Base-by-base conservation (phyloP, 2,329 filamentous ascomycete genomes). In the Penicillium sp. region DNA sequence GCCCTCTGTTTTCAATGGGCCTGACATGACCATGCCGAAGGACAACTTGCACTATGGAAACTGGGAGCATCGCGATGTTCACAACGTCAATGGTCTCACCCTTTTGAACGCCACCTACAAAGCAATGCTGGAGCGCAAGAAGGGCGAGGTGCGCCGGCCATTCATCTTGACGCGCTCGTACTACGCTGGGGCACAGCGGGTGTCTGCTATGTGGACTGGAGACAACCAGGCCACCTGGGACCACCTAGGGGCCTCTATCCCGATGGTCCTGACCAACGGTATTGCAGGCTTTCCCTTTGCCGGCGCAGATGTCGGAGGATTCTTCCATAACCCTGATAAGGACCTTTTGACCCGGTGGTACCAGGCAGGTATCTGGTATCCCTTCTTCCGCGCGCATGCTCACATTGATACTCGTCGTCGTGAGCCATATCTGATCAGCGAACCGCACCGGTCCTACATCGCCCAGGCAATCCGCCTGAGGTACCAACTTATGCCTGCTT, bases 21-120 rank as follows among this genome's bases (percentile, higher is more conserved):
- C 94, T 0, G 94, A 99, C 74, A 96, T 91, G 3, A 97, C 93
- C 6, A 97, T 97, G 92, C 94, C 94, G 58, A 97, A 97, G 76
- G 94, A 99, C 78, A 99, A 99, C 71, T 75, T 99, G 31, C 94
- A 99, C 71, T 78, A 89, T 67, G 92, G 85, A 50, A 85, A 88
- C 68, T 99, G 94, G 94, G 94, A 99, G 74, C 94, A 99, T 72
- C 89, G 94, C 60, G 94, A 99, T 70, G 78, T 99, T 6, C 94
- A 99, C 80, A 97, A 99, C 74, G 72, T 97, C 65, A 94, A 97
- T 72, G 94, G 94, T 50, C 82, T 97, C 80, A 97, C 94, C 3
- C 91, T 97, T 73, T 86, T 96, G 73, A 97, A 97, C 61, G 93
- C 94, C 16, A 97, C 93, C 0, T 95, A 89, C 69, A 82, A 95